Conservation (phyloP, 1,284 basidiomycete species). For the Pyrrhoderma lamaoense region DNA sequence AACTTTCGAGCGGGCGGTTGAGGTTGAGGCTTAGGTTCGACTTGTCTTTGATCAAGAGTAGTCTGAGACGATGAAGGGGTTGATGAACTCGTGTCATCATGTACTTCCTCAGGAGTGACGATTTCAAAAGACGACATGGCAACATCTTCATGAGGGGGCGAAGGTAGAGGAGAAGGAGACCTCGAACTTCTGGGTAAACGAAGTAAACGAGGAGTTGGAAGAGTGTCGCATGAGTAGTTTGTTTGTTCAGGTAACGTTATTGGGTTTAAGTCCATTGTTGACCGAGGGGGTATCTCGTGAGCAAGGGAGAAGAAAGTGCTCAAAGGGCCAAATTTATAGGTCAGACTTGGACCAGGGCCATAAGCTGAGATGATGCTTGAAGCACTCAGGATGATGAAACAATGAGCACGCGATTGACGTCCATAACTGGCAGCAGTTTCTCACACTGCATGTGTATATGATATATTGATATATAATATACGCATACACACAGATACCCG, state of each 20-base stretch:
- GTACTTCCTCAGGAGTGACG: conserved; percentile 22
- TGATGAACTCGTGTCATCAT: conserved; percentile 11
- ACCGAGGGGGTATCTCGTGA: not conserved
- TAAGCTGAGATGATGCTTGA: not conserved
- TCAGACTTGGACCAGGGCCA: not conserved
- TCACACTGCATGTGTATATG: too few relatives aligned
- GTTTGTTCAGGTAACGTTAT: conserved; percentile 21
- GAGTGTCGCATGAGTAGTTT: conserved; percentile 59
- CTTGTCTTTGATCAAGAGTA: not conserved
- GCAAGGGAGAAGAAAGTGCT: not conserved
- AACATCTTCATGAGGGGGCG: conserved; percentile 20
- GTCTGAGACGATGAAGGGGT: conserved; percentile 13
- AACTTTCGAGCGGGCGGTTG: conserved; percentile 54
- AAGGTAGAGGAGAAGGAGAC: conserved; percentile 32
- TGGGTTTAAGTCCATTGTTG: conserved; percentile 11
- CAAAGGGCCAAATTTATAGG: too few relatives aligned
- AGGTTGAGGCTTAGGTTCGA: conserved; percentile 22
- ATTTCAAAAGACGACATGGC: conserved; percentile 29
- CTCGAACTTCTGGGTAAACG: conserved; percentile 16
- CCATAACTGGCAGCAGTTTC: too few relatives aligned
- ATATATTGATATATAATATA: too few relatives aligned
- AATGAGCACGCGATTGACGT: too few relatives aligned
- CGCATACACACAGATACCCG: too few relatives aligned
- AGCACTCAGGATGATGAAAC: too few relatives aligned
- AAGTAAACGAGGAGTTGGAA: conserved; percentile 47